Evolutionary conservation across 352 stramenopile species (phyloP).

Genomic region (Pythium graminicola): DNA sequence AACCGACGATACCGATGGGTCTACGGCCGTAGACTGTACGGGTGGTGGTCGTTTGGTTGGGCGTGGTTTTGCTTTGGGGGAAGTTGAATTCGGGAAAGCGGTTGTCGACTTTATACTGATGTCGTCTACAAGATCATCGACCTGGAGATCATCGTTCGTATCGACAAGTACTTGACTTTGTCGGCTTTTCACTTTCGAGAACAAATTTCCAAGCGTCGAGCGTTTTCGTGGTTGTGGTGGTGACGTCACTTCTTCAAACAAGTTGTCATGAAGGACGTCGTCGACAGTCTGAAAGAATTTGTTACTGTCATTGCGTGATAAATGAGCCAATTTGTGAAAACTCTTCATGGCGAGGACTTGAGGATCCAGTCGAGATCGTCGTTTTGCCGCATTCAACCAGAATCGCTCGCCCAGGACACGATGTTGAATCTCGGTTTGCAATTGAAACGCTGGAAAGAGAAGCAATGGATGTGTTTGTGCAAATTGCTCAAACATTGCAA

Average conservation of each 20-base stretch:
- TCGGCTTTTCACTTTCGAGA: slow-evolving; percentile 5
- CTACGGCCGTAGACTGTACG: too few species aligned
- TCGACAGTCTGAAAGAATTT: slow-evolving; percentile 16
- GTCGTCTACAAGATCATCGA: too few species aligned
- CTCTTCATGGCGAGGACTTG: slow-evolving; percentile 34
- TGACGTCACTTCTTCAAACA: slow-evolving; percentile 2
- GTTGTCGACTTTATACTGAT: too few species aligned
- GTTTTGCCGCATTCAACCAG: slow-evolving; percentile 43
- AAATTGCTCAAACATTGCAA: slow-evolving; percentile 51
- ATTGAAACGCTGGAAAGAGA: slow-evolving; percentile 58
- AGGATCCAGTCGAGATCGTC: slow-evolving; percentile 30
- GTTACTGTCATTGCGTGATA: slow-evolving; percentile 24
- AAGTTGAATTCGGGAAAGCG: too few species aligned
- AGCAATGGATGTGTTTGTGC: slow-evolving; percentile 50
- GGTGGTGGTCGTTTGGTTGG: too few species aligned
- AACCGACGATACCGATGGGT: background rate
- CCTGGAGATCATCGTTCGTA: background rate
- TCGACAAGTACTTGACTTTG: background rate
- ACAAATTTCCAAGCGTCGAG: slow-evolving; percentile 5
- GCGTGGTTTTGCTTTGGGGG: background rate
- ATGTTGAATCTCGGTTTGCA: slow-evolving; percentile 58
- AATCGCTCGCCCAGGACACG: slow-evolving; percentile 53
- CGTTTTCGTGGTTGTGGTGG: slow-evolving; percentile 1
- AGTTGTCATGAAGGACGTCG: slow-evolving; percentile 6
- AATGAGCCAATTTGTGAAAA: slow-evolving; percentile 25